These are phyloP conservation scores for Colletotrichum sp. DNA, from an alignment of 2,329 filamentous ascomycete genomes.

Conservation along the genomic window DNA sequence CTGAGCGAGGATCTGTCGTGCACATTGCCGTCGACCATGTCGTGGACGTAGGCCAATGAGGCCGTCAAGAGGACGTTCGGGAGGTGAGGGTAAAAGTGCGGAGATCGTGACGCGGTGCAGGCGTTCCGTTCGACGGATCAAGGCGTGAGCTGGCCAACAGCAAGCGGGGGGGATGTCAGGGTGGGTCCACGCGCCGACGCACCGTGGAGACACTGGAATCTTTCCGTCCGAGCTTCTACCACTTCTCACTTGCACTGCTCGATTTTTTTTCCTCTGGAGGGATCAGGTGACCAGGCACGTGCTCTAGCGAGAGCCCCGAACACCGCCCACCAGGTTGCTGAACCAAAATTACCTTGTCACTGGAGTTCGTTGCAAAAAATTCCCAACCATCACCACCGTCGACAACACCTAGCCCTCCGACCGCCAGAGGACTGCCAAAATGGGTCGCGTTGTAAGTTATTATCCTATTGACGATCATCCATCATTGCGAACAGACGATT, in stretches of 20 bases:
- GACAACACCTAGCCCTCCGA: slow-evolving; percentile 22
- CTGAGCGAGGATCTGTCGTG: neutral
- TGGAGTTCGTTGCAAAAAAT: neutral
- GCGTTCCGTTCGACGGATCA: neutral
- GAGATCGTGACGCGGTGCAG: slow-evolving; percentile 18
- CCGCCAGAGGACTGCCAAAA: slow-evolving; percentile 36
- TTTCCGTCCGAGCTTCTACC: neutral
- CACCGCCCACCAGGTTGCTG: neutral
- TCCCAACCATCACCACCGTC: slow-evolving; percentile 19
- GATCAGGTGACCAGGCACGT: slow-evolving; percentile 9
- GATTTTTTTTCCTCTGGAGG: neutral
- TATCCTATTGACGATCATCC: slow-evolving; percentile 12
- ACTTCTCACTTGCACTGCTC: neutral
- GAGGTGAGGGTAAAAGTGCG: slow-evolving; percentile 16
- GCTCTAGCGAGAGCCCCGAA: slow-evolving; percentile 7
- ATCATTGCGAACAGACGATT: neutral
- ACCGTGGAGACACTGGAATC: neutral
- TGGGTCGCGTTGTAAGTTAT: slow-evolving; percentile 56
- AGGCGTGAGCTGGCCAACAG: slow-evolving; percentile 7
- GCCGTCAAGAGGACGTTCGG: neutral
- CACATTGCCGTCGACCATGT: neutral
- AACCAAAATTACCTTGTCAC: slow-evolving; percentile 1
- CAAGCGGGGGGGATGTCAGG: neutral
- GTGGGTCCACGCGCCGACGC: neutral
- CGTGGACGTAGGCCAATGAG: neutral